Evolutionary conservation across 73 alveolate species (phyloP).

Genomic region (Paramecium tetraurelia): DNA sequence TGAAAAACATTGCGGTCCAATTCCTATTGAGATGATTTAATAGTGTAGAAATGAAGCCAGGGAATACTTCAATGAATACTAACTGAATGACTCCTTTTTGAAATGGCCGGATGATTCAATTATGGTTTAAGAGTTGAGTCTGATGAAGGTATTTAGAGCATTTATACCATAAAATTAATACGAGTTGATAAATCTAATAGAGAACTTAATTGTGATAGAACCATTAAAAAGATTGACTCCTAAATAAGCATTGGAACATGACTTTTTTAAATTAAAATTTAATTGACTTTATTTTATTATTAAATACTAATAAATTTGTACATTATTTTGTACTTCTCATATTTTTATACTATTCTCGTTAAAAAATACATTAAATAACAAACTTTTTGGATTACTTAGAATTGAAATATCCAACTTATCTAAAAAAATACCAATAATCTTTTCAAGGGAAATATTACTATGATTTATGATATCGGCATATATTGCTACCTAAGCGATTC

Average conservation of each 20-base stretch:
- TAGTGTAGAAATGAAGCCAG: constrained; percentile 38
- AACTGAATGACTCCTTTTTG: constrained; percentile 11
- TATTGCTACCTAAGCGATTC: too few relatives aligned
- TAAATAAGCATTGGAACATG: constrained; percentile 76
- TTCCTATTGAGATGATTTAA: constrained; percentile 90
- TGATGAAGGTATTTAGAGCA: constrained; percentile 36
- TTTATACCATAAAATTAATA: constrained; percentile 23
- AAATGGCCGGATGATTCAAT: not conserved
- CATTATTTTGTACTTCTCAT: not conserved
- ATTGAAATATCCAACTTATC: too few relatives aligned
- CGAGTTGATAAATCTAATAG: constrained; percentile 65
- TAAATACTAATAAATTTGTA: not conserved
- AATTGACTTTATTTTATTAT: not conserved
- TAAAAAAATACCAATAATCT: too few relatives aligned
- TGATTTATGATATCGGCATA: too few relatives aligned
- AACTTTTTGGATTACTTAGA: too few relatives aligned
- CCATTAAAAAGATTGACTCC: constrained; percentile 78
- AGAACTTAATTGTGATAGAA: constrained; percentile 68
- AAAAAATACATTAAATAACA: too few relatives aligned
- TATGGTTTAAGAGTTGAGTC: not conserved
- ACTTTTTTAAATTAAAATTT: constrained; percentile 62
- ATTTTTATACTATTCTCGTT: too few relatives aligned
- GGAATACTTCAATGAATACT: constrained; percentile 40
- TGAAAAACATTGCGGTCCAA: constrained; percentile 89
- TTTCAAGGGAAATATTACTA: too few relatives aligned